Conservation (phyloP, 495 filamentous ascomycete genomes). For the Pyrenula massariospora region DNA sequence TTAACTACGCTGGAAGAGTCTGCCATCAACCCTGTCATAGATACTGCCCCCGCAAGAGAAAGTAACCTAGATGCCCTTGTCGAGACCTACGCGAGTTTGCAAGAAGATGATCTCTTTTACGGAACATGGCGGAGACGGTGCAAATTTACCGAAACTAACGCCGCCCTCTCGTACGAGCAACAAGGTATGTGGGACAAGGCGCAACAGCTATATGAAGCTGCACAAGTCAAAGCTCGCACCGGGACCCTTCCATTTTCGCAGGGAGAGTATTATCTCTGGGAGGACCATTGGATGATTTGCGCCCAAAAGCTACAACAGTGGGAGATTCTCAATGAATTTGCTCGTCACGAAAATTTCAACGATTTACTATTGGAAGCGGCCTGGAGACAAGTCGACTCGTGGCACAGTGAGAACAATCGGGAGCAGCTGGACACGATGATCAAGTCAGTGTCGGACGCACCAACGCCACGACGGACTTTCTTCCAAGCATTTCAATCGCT, state of each 20-base stretch:
- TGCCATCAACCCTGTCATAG: conserved; percentile 70
- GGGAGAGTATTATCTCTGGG: conserved; percentile 97
- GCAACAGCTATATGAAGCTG: conserved; percentile 87
- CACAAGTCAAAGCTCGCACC: conserved; percentile 91
- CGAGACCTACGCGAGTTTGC: conserved; percentile 76
- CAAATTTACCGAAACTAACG: conserved; percentile 92
- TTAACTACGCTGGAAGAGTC: conserved; percentile 73
- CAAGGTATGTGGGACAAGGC: conserved; percentile 99
- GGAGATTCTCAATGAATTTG: conserved; percentile 93
- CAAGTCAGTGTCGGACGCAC: conserved; percentile 93
- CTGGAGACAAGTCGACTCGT: conserved; percentile 88
- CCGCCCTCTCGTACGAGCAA: conserved; percentile 93
- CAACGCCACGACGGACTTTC: conserved; percentile 84
- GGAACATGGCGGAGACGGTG: conserved; percentile 93
- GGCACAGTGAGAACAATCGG: conserved; percentile 71
- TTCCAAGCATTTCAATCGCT: conserved; percentile 97
- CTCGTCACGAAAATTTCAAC: conserved; percentile 98
- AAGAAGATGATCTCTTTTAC: conserved; percentile 96
- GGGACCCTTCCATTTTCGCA: conserved; percentile 89
- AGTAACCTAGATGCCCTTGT: conserved; percentile 90
- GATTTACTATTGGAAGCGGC: conserved; percentile 91
- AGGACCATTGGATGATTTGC: conserved; percentile 97
- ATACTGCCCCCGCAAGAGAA: conserved; percentile 72
- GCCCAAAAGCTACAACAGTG: conserved; percentile 98
- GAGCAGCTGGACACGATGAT: conserved; percentile 85